Conservation (phyloP, 2,329 filamentous ascomycete genomes). For the Fusarium compactum region DNA sequence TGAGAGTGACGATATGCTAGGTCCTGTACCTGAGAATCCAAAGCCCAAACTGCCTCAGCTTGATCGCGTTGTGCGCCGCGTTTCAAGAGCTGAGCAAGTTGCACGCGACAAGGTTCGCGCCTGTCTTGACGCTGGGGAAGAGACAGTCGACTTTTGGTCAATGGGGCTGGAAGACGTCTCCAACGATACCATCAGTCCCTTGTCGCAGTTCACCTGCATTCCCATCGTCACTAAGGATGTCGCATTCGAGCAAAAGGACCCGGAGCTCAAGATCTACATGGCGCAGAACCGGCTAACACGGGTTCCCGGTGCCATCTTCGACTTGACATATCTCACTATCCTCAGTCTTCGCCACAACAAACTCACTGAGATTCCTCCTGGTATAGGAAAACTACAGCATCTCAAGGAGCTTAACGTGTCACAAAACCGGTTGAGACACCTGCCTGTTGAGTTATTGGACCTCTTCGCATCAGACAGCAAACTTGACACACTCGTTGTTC, state of each 20-base stretch:
- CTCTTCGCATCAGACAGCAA: conserved; percentile 61
- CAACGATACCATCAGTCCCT: conserved; percentile 67
- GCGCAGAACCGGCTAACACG: conserved; percentile 67
- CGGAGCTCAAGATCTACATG: conserved; percentile 71
- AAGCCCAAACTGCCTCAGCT: conserved; percentile 56
- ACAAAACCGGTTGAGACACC: conserved; percentile 69
- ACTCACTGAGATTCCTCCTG: conserved; percentile 70
- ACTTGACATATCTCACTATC: conserved; percentile 70
- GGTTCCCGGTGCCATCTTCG: conserved; percentile 71
- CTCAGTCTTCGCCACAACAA: conserved; percentile 75
- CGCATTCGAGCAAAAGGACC: conserved; percentile 69
- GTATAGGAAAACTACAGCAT: conserved; percentile 68
- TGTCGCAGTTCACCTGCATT: conserved; percentile 67
- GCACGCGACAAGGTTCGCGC: conserved; percentile 61
- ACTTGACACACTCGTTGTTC: conserved; percentile 65
- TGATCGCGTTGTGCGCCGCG: conserved; percentile 47
- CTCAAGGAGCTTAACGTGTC: conserved; percentile 74
- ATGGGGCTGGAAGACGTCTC: conserved; percentile 66
- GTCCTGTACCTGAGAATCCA: conserved; percentile 49
- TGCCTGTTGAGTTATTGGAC: conserved; percentile 73
- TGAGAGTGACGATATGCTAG: conserved; percentile 58
- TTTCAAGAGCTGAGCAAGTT: conserved; percentile 57
- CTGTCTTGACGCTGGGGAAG: conserved; percentile 69
- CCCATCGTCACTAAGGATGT: conserved; percentile 67
- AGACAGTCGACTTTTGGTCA: conserved; percentile 72